Base-by-base conservation (phyloP, 345 rosid genomes). In the Aquilaria sinensis region DNA sequence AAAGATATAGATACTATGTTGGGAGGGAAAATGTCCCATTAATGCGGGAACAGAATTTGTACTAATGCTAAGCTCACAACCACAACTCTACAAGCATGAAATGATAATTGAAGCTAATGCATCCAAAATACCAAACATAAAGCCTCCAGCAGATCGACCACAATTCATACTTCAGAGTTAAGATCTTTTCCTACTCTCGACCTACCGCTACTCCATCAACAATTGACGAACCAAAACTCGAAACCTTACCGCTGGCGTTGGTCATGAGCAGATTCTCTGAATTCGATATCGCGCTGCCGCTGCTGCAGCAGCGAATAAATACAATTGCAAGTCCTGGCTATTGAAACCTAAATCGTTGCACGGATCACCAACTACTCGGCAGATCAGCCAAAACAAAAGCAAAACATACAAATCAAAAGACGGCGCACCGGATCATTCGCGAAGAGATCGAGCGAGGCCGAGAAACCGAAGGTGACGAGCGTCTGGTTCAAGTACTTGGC, bases 241-340 rank as follows among this genome's bases (percentile, higher is more conserved):
- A 64, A 31, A 6, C 45, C 15, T 61, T 71, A 90, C 99, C 99
- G 78, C 78, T 90, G 99, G 64, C 99, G 81, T 70, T 88, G 97
- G 46, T 94, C 96, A 78, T 77, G 83, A 65, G 99, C 80, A 69
- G 97, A 88, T 62, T 90, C 99, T 74, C 97, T 73, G 56, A 88
- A 94, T 45, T 94, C 99, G 56, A 82, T 72, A 51, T 90, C 97
- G 12, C 97, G 83, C 72, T 94, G 97, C 63, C 97, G 78, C 81
- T 86, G 96, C 61, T 85, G 99, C 68, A 94, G 83, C 89, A 94
- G 63, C n/a, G 88, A 82, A 76, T 90, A 86, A 14, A 94, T 53
- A 67, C 99, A 94, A 72, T 94, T 94, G 79, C 97, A 94, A 70
- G 96, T 88, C 72, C 99, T 82, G 13, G 99, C 96, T 56, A 86